Evolutionary conservation across 1,139 yeast genomes (phyloP), one percentile per base, ranked within the genome.

Genomic region (Taphrina populina): DNA sequence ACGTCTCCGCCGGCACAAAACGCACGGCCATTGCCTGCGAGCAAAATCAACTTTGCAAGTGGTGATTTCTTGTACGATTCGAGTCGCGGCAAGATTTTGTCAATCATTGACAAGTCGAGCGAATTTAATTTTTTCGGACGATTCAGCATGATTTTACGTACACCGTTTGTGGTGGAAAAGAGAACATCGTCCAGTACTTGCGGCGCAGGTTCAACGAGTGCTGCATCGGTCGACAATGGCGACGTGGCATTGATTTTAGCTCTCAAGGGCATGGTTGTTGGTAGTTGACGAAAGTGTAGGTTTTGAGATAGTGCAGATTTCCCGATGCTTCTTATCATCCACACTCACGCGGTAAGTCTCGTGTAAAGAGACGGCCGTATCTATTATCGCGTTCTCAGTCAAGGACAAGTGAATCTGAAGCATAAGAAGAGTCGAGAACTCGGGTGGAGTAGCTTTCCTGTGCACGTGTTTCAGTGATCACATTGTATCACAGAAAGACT

Each of bases 91-190:
- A 80, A 74, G 60, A 92, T 84, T 65, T 81, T 78, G 49, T 76
- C 70, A 60, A 88, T 82, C 96, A 92, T 90, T 60, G 82, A 81
- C 37, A 80, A 74, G 69, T 83, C 85, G 64, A 92, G 75, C 2
- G 97, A 92, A 72, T 92, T 92, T 66, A 92, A 78, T 69, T 92
- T 92, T 60, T 76, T 70, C 24, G 92, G 84, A 62, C 97, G 79
- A 72, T 92, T 88, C 63, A 92, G 76, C 11, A 84, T 78, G 62
- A 90, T 74, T 34, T 85, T 73, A 62, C 96, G 78, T n/a, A 95
- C 81, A 49, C 82, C 79, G 63, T 82, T 80, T 62, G 76, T 72
- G 64, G 80, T 76, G 60, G 76, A 67, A 69, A 85, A 85, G 58
- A 83, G 73, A 19, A 87, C 95, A 58, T 57, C 37, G 56, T 59